Evolutionary conservation across 179 eudicot genomes (phyloP).

Genomic region (Heliamphora pulchella): DNA sequence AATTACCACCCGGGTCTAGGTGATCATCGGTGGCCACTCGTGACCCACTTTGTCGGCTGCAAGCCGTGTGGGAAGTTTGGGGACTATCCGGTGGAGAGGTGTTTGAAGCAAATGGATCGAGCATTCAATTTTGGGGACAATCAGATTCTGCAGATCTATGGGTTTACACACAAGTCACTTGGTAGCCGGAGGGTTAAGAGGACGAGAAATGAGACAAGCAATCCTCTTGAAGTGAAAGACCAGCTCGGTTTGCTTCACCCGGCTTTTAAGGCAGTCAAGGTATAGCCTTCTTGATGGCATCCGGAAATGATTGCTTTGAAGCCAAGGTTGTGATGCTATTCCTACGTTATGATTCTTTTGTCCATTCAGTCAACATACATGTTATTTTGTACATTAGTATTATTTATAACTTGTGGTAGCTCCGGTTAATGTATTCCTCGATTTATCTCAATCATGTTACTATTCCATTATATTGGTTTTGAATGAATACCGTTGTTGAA

Average conservation of each 20-base stretch:
- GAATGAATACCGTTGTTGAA: conserved; percentile 7
- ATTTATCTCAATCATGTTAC: conserved; percentile 7
- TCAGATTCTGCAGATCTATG: conserved; percentile 62
- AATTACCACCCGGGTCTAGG: conserved; percentile 57
- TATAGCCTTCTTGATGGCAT: conserved; percentile 15
- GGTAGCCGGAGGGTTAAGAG: conserved; percentile 44
- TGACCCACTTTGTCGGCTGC: conserved; percentile 69
- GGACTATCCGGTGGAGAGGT: conserved; percentile 58
- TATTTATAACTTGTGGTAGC: conserved; percentile 10
- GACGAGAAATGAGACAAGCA: conserved; percentile 37
- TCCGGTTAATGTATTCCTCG: conserved; percentile 8
- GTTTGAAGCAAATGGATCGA: conserved; percentile 64
- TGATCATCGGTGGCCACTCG: conserved; percentile 65
- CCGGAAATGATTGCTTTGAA: conserved; percentile 1
- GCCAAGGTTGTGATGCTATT: background rate
- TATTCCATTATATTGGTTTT: background rate
- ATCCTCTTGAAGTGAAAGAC: conserved; percentile 24
- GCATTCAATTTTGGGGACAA: conserved; percentile 67
- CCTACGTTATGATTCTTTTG: conserved; percentile 7
- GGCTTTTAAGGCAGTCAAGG: conserved; percentile 22
- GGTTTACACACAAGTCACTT: conserved; percentile 52
- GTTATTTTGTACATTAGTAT: conserved; percentile 5
- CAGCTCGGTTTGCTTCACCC: conserved; percentile 31
- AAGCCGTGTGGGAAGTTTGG: conserved; percentile 69
- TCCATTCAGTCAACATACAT: conserved; percentile 4